Conservation (phyloP, 805 yeast genomes). For the Kazachstania kunashirensis region DNA sequence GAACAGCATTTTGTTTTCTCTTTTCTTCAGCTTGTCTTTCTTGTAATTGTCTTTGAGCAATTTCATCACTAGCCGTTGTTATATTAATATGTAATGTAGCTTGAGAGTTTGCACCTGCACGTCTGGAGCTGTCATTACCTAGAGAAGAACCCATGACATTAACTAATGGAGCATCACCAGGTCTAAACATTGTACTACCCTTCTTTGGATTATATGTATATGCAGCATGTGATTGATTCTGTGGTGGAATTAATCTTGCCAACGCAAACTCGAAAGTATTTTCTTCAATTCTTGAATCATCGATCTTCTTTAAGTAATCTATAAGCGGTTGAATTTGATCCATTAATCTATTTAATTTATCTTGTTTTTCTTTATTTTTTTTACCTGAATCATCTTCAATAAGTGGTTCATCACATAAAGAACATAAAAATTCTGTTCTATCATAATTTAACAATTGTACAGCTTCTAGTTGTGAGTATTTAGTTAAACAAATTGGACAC, state of each 20-base stretch:
- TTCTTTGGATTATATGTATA: constrained; percentile 50
- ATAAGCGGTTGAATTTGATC: constrained; percentile 82
- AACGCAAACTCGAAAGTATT: constrained; percentile 82
- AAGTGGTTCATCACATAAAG: constrained; percentile 65
- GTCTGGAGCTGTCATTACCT: constrained; percentile 35
- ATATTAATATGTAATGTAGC: constrained; percentile 87
- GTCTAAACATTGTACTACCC: constrained; percentile 36
- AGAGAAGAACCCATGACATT: constrained; percentile 22
- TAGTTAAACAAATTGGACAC: constrained; percentile 76
- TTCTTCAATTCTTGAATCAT: constrained; percentile 71
- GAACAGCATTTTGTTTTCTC: constrained; percentile 87
- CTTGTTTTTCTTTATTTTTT: constrained; percentile 73
- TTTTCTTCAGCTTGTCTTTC: constrained; percentile 59
- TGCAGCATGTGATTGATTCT: constrained; percentile 56
- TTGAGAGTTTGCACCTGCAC: constrained; percentile 55
- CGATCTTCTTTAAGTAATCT: constrained; percentile 69
- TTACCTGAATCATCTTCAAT: constrained; percentile 83
- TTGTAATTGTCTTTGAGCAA: constrained; percentile 52
- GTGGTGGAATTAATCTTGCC: constrained; percentile 77
- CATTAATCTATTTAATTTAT: constrained; percentile 75
- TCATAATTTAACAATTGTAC: constrained; percentile 73
- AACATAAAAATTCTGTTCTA: constrained; percentile 72
- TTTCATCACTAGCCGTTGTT: constrained; percentile 76
- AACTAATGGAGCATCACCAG: constrained; percentile 24
- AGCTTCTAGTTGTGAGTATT: constrained; percentile 81